Evolutionary conservation across 1,284 basidiomycete species (phyloP).

Genomic region (Marasmius tenuissimus): DNA sequence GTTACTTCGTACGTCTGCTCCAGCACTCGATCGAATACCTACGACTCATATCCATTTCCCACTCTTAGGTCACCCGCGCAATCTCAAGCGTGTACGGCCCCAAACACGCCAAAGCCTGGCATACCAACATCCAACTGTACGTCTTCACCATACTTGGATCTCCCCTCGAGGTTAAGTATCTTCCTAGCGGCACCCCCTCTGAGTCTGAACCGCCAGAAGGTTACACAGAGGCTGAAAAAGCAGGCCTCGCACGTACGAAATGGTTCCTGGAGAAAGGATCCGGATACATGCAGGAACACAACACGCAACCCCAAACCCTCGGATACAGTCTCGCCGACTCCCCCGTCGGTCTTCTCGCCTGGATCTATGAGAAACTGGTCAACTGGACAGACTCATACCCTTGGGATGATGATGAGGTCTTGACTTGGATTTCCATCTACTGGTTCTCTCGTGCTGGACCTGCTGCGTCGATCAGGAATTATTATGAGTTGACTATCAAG

Average conservation of each 20-base stretch:
- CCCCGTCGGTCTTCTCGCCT: constrained; percentile 53
- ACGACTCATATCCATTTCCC: neutral
- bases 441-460: constrained; percentile 49
- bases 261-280: constrained; percentile 32
- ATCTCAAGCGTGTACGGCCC: constrained; percentile 41
- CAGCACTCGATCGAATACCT: neutral
- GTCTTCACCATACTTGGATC: neutral
- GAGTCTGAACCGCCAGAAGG: constrained; percentile 9
- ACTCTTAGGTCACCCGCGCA: constrained; percentile 36
- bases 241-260: constrained; percentile 26
- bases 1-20: constrained; percentile 31
- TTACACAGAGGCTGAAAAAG: constrained; percentile 32
- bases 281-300: constrained; percentile 44
- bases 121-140: constrained; percentile 29
- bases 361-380: constrained; percentile 59
- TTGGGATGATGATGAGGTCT: constrained; percentile 53
- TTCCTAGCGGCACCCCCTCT: neutral
- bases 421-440: constrained; percentile 49
- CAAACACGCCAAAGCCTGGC: constrained; percentile 32
- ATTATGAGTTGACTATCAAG: constrained; percentile 26
- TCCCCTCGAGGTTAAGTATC: neutral
- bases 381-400: constrained; percentile 47
- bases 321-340: constrained; percentile 52
- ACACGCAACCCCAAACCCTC: constrained; percentile 54
- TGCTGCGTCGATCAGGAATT: constrained; percentile 42